Evolutionary conservation across 1,284 basidiomycete genomes (phyloP).

Genomic region (Amanita bisporigera): DNA sequence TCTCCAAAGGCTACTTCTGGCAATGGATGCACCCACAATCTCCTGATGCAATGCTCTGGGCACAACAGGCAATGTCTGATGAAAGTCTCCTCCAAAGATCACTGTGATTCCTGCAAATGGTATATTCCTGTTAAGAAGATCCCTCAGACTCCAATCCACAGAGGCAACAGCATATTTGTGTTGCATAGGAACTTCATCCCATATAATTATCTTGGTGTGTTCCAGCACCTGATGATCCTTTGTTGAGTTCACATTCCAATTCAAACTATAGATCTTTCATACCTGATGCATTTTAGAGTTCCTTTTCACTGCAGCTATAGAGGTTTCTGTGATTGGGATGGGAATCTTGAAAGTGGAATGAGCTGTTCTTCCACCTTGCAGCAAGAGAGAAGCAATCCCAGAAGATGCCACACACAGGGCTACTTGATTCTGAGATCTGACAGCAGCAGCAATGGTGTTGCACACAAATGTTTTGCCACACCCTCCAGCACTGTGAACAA

Average conservation of each 20-base stretch:
- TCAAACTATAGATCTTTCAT: background rate
- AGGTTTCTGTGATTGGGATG: background rate
- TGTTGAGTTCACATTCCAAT: slow-evolving; percentile 21
- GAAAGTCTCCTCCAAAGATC: slow-evolving; percentile 51
- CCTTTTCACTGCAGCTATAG: too few relatives aligned
- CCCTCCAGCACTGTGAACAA: slow-evolving; percentile 22
- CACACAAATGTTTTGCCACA: slow-evolving; percentile 33
- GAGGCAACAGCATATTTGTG: slow-evolving; percentile 39
- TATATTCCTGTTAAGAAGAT: slow-evolving; percentile 28
- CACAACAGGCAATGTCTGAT: slow-evolving; percentile 49
- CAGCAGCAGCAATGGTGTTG: slow-evolving; percentile 23
- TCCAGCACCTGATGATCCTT: slow-evolving; percentile 36
- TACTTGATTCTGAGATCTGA: too few relatives aligned
- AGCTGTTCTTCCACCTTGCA: slow-evolving; percentile 46
- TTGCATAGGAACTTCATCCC: slow-evolving; percentile 49
- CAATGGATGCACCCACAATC: slow-evolving; percentile 38
- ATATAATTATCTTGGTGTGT: slow-evolving; percentile 39
- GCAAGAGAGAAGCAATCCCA: too few relatives aligned
- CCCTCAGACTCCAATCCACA: slow-evolving; percentile 42
- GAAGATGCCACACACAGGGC: too few relatives aligned
- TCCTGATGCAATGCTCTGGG: slow-evolving; percentile 35
- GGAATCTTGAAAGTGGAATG: slow-evolving; percentile 53
- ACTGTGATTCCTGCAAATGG: slow-evolving; percentile 51
- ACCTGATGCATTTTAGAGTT: background rate
- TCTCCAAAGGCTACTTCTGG: slow-evolving; percentile 37